Evolutionary conservation across 2,329 filamentous ascomycete species (phyloP).

Genomic region (Penicillium sp.): DNA sequence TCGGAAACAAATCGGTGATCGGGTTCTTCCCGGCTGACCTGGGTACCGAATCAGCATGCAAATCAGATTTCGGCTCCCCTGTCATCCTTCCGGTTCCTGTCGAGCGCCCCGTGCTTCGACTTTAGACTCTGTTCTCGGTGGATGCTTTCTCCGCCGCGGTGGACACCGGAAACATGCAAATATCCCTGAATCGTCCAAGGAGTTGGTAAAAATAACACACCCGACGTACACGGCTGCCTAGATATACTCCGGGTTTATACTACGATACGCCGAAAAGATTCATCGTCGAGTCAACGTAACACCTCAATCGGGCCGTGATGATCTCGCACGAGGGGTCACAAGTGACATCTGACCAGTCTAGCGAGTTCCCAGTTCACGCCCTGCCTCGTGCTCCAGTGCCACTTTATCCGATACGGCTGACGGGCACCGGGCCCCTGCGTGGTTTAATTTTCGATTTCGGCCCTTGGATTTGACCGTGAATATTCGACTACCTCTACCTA

Average conservation of each 20-base stretch:
- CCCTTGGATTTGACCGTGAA: neutral
- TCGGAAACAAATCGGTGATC: neutral
- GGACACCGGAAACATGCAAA: neutral
- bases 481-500: neutral
- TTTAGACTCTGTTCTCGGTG: neutral
- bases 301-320: neutral
- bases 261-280: neutral
- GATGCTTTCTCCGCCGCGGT: constrained; percentile 10
- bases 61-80: constrained; percentile 7
- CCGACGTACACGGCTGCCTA: neutral
- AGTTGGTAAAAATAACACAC: neutral
- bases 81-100: neutral
- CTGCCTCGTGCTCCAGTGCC: constrained; percentile 21
- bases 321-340: constrained; percentile 17
- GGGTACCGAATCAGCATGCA: constrained; percentile 3
- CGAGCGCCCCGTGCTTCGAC: neutral
- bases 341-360: constrained; percentile 8
- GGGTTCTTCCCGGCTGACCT: neutral
- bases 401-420: constrained; percentile 12
- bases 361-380: constrained; percentile 8
- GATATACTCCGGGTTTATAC: neutral
- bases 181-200: neutral
- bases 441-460: neutral
- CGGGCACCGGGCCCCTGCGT: neutral
- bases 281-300: neutral